Conservation (phyloP, 106 monocot species). For the Dioscorea alata region DNA sequence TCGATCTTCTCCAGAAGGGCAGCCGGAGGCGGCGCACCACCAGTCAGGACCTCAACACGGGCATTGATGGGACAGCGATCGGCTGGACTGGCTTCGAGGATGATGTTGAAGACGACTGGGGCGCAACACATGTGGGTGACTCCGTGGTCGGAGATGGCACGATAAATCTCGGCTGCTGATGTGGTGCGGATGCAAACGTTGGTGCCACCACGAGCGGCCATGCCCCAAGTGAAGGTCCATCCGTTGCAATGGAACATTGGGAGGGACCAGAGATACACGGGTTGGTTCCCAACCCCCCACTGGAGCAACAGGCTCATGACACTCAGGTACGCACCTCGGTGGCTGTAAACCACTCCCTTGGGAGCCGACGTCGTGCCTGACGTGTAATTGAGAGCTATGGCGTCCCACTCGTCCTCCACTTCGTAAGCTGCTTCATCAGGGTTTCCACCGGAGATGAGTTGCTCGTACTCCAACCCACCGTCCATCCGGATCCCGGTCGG, state of each 20-base stretch:
- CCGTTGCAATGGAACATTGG: conserved; percentile 12
- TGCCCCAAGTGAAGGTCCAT: conserved; percentile 8
- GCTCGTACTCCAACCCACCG: conserved; percentile 22
- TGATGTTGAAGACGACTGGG: background rate
- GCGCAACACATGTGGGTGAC: conserved; percentile 17
- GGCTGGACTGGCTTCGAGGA: conserved; percentile 3
- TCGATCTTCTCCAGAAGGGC: conserved; percentile 3
- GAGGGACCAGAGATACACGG: conserved; percentile 4
- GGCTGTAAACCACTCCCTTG: conserved; percentile 21
- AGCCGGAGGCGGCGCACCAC: background rate
- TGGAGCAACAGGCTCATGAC: conserved; percentile 2
- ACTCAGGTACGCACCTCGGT: conserved; percentile 7
- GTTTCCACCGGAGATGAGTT: conserved; percentile 6
- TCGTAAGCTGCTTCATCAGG: background rate
- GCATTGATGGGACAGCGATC: background rate
- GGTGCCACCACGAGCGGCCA: conserved; percentile 6
- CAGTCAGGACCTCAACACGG: conserved; percentile 2
- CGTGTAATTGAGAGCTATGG: conserved; percentile 33
- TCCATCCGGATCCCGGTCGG: conserved; percentile 6
- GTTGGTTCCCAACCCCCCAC: background rate
- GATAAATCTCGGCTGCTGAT: background rate
- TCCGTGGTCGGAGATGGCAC: background rate
- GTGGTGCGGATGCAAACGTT: conserved; percentile 8
- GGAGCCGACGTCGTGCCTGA: conserved; percentile 38
- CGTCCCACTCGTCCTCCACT: conserved; percentile 31